phyloP scores from a whole-genome alignment of 2,329 filamentous ascomycete species.

The Colletotrichum chlorophyti region DNA sequence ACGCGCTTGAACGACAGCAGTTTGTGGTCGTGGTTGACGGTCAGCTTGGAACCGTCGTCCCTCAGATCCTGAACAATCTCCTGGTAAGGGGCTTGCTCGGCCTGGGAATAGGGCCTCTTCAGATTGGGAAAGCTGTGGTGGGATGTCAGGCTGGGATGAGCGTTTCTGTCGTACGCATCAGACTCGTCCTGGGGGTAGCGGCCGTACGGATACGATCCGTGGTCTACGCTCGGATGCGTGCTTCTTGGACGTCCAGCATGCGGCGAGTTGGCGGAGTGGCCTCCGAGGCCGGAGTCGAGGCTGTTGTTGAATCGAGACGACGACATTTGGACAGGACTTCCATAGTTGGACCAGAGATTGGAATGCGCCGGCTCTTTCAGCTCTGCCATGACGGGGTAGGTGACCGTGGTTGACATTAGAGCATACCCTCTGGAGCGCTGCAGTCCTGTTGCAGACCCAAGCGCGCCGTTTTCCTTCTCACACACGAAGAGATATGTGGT shows the following conservation, averaged over 20 bases:
- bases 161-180: constrained; percentile 60
- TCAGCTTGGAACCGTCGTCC: constrained; percentile 63
- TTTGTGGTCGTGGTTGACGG: constrained; percentile 67
- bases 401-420: constrained; percentile 67
- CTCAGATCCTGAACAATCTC: constrained; percentile 68
- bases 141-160: constrained; percentile 53
- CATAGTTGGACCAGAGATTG: constrained; percentile 66
- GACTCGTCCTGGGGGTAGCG: constrained; percentile 62
- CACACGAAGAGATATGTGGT: constrained; percentile 10
- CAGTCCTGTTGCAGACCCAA: constrained; percentile 27
- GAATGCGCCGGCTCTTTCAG: constrained; percentile 66
- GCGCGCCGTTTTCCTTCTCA: constrained; percentile 27
- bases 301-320: constrained; percentile 55
- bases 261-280: constrained; percentile 52
- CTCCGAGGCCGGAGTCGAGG: constrained; percentile 57
- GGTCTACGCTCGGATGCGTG: constrained; percentile 57
- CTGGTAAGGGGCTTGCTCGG: constrained; percentile 62
- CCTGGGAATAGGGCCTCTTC: constrained; percentile 64
- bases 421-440: constrained; percentile 47
- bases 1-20: constrained; percentile 63
- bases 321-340: constrained; percentile 59
- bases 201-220: constrained; percentile 57
- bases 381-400: constrained; percentile 69
- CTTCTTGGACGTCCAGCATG: constrained; percentile 58
- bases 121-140: constrained; percentile 62